Percentiles rank a stretch among this genome's conserved stretches.
These are phyloP conservation scores for Phytopythium cucurbitacearum DNA, from an alignment of 352 stramenopile species.

Conservation along the genomic window DNA sequence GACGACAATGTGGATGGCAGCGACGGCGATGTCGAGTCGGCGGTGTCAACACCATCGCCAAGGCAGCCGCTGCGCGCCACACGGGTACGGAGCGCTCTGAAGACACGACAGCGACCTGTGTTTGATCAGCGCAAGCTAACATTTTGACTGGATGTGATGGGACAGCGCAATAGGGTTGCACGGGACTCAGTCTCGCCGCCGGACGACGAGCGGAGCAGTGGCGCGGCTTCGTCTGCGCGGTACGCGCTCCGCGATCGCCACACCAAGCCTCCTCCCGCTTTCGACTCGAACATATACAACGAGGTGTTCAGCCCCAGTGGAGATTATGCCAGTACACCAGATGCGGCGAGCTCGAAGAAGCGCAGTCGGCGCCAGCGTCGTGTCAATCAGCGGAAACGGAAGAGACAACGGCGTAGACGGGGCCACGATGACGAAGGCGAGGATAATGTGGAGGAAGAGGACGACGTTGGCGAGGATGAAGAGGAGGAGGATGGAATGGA, in stretches of 20 bases:
- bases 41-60: not conserved
- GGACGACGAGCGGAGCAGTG: conserved; percentile 5
- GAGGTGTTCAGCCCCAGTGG: conserved; percentile 46
- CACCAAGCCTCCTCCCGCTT: conserved; percentile 41
- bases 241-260: conserved; percentile 56
- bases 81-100: conserved; percentile 3
- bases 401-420: conserved; percentile 15
- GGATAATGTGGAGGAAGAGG: conserved; percentile 13
- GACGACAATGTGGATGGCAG: not conserved
- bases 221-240: conserved; percentile 22
- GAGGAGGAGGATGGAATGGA: conserved; percentile 26
- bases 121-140: conserved; percentile 1
- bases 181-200: conserved; percentile 8
- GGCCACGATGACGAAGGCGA: conserved; percentile 9
- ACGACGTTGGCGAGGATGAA: conserved; percentile 25
- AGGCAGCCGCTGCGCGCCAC: not conserved
- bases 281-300: conserved; percentile 65
- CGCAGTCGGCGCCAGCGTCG: conserved; percentile 12
- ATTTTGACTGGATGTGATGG: too few species aligned
- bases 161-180: too few species aligned
- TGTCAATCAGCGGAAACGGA: conserved; percentile 7
- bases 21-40: conserved; percentile 2
- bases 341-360: conserved; percentile 20
- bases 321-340: conserved; percentile 11
- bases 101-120: conserved; percentile 19